Base-by-base conservation (phyloP, 2,329 filamentous ascomycete genomes). In the Huntiella savannae region DNA sequence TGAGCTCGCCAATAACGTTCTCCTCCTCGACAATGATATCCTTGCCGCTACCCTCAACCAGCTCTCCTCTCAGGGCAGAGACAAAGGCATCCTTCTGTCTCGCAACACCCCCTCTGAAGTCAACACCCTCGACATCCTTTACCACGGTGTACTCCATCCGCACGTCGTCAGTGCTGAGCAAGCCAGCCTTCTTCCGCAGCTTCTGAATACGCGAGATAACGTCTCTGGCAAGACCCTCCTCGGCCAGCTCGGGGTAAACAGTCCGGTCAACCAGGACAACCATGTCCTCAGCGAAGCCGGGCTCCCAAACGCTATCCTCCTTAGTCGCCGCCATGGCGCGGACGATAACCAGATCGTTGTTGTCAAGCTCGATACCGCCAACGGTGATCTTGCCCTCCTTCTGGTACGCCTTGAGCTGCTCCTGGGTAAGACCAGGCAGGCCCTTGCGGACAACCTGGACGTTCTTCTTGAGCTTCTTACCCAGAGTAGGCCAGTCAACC, bases 191-290 rank as follows among this genome's bases (percentile, higher is more conserved):
- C 74, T 98, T 98, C 53, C 91, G 78, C 52, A 96, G 69, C 54
- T 83, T 75, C 64, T 98, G 91, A 16, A 98, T 82, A 36, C 88
- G 79, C 61, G 93, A 83, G 66, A 98, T 82, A 53, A 98, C 80
- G 62, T 96, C 91, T 55, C 91, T 74, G 1, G 83, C 88, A 46
- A 98, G 63, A 46, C 87, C 91, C 61, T 96, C 87, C 53, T 87
- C 76, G 40, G 81, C 82, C 33, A 98, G 69, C 58, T 94, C 86
- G 0, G 86, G 77, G 58, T 96, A 82, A 17, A 85, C 67, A 49
- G 79, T 77, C 1, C 76, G 74, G 57, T 94, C 85, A n/a, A 98
- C 69, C 53, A 98, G 85, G 50, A 82, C 88, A 55, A 98, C 75
- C 40, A 95, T 82, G 49, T 54, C 54, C 15, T 54, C 52, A 12